Evolutionary conservation across 495 filamentous ascomycete genomes (phyloP), one percentile per base, ranked within the genome.

Genomic region (Penicillium cosmopolitanum): DNA sequence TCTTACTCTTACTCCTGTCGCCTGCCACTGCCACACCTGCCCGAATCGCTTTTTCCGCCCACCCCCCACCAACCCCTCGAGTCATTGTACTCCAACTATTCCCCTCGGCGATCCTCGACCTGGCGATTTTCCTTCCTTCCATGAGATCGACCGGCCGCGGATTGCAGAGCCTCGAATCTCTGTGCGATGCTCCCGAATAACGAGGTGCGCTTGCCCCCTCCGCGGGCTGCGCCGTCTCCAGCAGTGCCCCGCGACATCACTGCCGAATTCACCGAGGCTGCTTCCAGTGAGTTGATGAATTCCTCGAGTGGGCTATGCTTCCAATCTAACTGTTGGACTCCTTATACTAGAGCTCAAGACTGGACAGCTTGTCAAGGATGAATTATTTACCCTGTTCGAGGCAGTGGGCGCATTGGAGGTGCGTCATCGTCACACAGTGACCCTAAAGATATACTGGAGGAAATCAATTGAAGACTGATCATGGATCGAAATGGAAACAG

Each of bases 401-500:
- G 85, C 93, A 55, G 96, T 98, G 61, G 91, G 90, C 57, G 94
- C 96, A 66, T 80, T 98, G 61, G 95, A 98, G 88, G 95, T 94
- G 77, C 64, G 84, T 77, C 40, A 42, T 56, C 40, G 50, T 57
- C 51, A 56, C 55, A 55, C 23, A 23, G 13, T 23, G 18, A 28
- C 43, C n/a, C 5, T 4, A 52, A 40, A 40, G 51, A 59, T 42
- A 38, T 51, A 50, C 51, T 5, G 46, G 50, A 61, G 25, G 18
- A 6, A 50, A 9, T 2, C 35, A 36, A 51, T 42, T 44, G 34
- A 19, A 16, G 11, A 57, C 63, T 68, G 55, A 71, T 40, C 28
- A 50, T 50, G 42, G 35, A 53, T 33, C 21, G 54, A 23, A n/a
- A 34, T 54, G 21, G 44, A 7, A 7, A 56, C 63, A 98, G 95